A percentile compares a stretch with the other conserved stretches of the same genome.
Conservation (phyloP, 1,284 basidiomycete genomes). For the Tylopilus sp. region DNA sequence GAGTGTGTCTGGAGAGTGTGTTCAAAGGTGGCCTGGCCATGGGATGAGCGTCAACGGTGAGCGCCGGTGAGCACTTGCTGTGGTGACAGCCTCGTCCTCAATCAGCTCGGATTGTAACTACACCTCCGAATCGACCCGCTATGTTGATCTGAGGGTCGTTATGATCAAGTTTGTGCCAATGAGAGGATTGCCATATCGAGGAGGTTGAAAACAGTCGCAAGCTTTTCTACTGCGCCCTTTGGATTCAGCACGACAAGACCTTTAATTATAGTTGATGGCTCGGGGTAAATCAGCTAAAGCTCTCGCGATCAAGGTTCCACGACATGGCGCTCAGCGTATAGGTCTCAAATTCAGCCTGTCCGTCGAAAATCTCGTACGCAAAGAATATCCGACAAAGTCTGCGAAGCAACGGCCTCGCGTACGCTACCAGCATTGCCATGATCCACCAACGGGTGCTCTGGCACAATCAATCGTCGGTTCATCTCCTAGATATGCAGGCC, state of each 20-base stretch:
- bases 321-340: constrained; percentile 68
- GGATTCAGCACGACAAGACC: constrained; percentile 7
- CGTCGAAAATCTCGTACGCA: constrained; percentile 52
- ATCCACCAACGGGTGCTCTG: constrained; percentile 42
- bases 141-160: no score
- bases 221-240: neutral
- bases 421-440: constrained; percentile 60
- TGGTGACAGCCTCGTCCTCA: neutral
- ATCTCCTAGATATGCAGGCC: neutral
- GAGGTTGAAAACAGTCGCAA: neutral
- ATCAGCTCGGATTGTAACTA: constrained; percentile 10
- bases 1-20: constrained; percentile 43
- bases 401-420: constrained; percentile 38
- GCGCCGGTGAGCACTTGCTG: neutral
- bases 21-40: constrained; percentile 18
- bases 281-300: constrained; percentile 31
- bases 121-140: constrained; percentile 1
- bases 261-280: constrained; percentile 18
- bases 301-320: constrained; percentile 62
- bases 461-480: constrained; percentile 56
- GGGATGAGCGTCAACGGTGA: neutral
- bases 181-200: constrained; percentile 19
- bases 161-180: no score
- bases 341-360: constrained; percentile 56
- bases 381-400: constrained; percentile 31